Conservation (phyloP, 2,329 filamentous ascomycete genomes). For the Rutstroemia sp. region DNA sequence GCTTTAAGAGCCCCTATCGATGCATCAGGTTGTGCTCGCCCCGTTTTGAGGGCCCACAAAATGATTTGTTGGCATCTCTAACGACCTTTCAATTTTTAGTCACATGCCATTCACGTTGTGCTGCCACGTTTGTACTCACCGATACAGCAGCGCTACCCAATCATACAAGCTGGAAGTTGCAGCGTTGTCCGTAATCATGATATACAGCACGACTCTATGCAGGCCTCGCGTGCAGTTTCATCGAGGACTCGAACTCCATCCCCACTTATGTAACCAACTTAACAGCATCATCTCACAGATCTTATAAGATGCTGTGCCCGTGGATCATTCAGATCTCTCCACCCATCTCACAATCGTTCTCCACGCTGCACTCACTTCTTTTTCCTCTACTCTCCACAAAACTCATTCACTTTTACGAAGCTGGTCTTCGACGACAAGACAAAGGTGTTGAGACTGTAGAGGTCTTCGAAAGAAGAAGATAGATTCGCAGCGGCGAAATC, state of each 20-base stretch:
- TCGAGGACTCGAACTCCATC: not conserved
- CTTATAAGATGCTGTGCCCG: not conserved
- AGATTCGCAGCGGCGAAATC: not conserved
- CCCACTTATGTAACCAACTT: not conserved
- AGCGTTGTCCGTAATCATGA: conserved; percentile 1
- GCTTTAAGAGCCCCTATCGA: not conserved
- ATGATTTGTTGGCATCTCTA: conserved; percentile 3
- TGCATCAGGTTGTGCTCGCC: not conserved
- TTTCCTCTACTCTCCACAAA: not conserved
- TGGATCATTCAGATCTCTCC: conserved; percentile 2
- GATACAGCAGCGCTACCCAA: not conserved
- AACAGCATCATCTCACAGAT: too few relatives aligned
- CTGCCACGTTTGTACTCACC: not conserved
- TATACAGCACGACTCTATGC: conserved; percentile 3
- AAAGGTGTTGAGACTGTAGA: not conserved
- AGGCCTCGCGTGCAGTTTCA: not conserved
- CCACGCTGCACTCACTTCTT: not conserved
- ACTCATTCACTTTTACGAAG: conserved; percentile 1
- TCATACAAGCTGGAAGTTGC: not conserved
- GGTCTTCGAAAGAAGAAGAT: not conserved
- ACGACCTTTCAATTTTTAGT: not conserved
- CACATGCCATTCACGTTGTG: not conserved
- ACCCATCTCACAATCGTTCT: not conserved
- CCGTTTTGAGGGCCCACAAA: not conserved
- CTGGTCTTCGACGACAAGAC: conserved; percentile 7